Evolutionary conservation across 225 moss, liverwort and hornwort genomes (phyloP), one percentile per base, ranked within the genome.

Genomic region (Lunularia cruciata): DNA sequence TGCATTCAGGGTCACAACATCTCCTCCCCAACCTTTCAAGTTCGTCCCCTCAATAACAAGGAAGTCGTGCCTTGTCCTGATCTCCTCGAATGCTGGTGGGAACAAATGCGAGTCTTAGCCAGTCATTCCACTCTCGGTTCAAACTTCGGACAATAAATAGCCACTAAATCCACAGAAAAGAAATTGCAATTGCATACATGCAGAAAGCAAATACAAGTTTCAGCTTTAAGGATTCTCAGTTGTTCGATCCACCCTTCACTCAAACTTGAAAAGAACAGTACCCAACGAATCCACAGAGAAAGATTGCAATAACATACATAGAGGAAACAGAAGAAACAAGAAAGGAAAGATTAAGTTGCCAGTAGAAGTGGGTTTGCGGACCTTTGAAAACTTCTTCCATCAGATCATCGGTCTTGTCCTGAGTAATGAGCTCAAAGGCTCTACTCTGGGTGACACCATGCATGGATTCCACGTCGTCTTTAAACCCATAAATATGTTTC

Each of bases 301-400:
- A n/a, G n/a, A n/a, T n/a, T n/a, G n/a, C n/a, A n/a, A n/a, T n/a
- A n/a, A n/a, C n/a, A n/a, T n/a, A n/a, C n/a, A n/a, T n/a, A n/a
- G n/a, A n/a, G n/a, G n/a, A n/a, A 40, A 13, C 40, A 40, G 40
- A 40, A 40, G 8, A 40, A 40, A 13, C 40, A 40, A 40, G 13
- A 6, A 40, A 40, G 13, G 40, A 40, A 40, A 13, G 40, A n/a
- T n/a, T n/a, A n/a, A n/a, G n/a, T n/a, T n/a, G n/a, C n/a, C n/a
- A n/a, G n/a, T n/a, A n/a, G n/a, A n/a, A 27, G 19, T 16, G 36
- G 16, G 45, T 39, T 62, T 22, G 48, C 71, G 27, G 30, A 94
- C 94, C 91, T 88, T 74, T 89, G 23, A 89, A 82, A n/a, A 95
- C 78, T 72, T 92, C 91, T 77, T 95, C 94, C 72, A 95, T 83